These are phyloP conservation scores for Gynochthodes officinalis DNA, from an alignment of 257 asterid genomes.

Conservation along the genomic window DNA sequence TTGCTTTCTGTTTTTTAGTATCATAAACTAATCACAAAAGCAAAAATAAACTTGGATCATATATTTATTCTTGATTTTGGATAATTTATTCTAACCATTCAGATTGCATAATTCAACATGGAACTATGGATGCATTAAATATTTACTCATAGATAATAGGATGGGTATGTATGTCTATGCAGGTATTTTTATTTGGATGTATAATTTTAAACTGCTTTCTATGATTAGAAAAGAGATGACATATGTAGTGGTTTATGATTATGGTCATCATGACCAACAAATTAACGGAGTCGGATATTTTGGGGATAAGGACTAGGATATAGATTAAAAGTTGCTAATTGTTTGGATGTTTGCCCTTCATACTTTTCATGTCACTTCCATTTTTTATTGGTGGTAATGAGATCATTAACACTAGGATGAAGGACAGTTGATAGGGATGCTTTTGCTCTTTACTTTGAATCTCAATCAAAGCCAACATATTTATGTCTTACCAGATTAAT, in stretches of 20 bases:
- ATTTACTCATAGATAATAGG: no score
- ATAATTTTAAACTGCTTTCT: no score
- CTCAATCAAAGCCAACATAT: background rate
- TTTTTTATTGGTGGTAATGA: background rate
- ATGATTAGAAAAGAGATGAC: slow-evolving; percentile 18
- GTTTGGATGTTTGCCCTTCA: slow-evolving; percentile 6
- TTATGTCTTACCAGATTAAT: background rate
- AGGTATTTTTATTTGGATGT: background rate
- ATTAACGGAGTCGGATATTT: slow-evolving; percentile 18
- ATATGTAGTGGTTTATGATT: slow-evolving; percentile 2
- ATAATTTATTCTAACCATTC: no score
- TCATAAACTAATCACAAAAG: no score
- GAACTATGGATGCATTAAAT: no score
- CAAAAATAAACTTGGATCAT: no score
- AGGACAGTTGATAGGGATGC: background rate
- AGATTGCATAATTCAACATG: no score
- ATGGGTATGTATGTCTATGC: background rate
- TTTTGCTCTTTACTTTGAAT: background rate
- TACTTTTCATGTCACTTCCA: background rate
- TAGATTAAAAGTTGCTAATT: slow-evolving; percentile 13
- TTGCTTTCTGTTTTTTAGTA: no score
- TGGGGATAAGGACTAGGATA: slow-evolving; percentile 19
- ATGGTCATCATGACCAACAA: slow-evolving; percentile 1
- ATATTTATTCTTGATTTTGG: no score
- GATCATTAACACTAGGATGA: background rate